A percentile compares a stretch with the other conserved stretches of the same genome.
Evolutionary conservation across 768 basidiomycete species (phyloP).

Genomic region (Hericium erinaceus): DNA sequence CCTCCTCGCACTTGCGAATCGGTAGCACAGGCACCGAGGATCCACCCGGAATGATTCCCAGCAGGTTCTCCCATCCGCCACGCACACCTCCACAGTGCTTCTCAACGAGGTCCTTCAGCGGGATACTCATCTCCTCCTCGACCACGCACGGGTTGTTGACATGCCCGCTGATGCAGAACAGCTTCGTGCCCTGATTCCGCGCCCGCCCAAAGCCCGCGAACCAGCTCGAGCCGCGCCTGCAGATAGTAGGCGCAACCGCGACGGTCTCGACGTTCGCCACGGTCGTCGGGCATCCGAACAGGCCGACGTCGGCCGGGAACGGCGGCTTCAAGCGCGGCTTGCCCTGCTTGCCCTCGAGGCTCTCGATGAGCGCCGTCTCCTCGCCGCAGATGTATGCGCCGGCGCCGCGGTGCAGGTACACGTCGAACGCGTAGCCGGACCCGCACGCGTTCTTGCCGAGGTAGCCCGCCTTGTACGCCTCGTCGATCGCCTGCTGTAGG

Average conservation of each 20-base stretch:
- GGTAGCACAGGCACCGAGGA: slow-evolving; percentile 91
- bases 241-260: slow-evolving; percentile 94
- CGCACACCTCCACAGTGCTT: slow-evolving; percentile 93
- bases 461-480: slow-evolving; percentile 85
- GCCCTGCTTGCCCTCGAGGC: slow-evolving; percentile 95
- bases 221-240: slow-evolving; percentile 81
- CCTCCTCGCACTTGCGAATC: slow-evolving; percentile 72
- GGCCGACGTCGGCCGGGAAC: slow-evolving; percentile 96
- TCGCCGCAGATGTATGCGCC: slow-evolving; percentile 99
- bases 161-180: slow-evolving; percentile 94
- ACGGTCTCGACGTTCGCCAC: slow-evolving; percentile 99
- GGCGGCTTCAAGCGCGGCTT: slow-evolving; percentile 97
- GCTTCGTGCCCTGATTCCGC: slow-evolving; percentile 92
- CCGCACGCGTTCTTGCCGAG: slow-evolving; percentile 89
- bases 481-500: slow-evolving; percentile 90
- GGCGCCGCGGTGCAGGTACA: slow-evolving; percentile 96
- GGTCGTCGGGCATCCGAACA: slow-evolving; percentile 95
- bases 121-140: slow-evolving; percentile 99
- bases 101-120: slow-evolving; percentile 86
- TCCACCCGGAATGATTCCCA: slow-evolving; percentile 95
- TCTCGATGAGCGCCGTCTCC: slow-evolving; percentile 96
- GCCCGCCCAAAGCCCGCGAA: slow-evolving; percentile 89
- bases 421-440: slow-evolving; percentile 90
- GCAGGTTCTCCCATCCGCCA: slow-evolving; percentile 94
- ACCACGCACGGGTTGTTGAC: slow-evolving; percentile 98